Evolutionary conservation across 2,329 filamentous ascomycete genomes (phyloP).

Genomic region (Stagonosporopsis chrysanthemi): DNA sequence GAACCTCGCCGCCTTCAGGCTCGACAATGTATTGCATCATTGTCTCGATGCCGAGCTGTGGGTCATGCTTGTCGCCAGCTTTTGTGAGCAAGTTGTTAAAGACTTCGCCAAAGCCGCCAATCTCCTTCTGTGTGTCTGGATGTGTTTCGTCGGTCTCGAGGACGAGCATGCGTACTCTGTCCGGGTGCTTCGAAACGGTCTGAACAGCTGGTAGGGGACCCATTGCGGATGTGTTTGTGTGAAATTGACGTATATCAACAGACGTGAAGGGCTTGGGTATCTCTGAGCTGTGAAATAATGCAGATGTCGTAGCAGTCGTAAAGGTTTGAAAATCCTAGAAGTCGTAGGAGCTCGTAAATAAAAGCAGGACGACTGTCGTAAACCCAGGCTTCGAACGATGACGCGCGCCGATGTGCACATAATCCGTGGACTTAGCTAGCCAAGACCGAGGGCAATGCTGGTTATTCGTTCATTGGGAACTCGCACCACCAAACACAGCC

Average conservation of each 20-base stretch:
- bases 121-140: conserved; percentile 57
- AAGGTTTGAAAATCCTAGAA: background rate
- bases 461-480: conserved; percentile 1
- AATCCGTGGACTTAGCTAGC: conserved; percentile 3
- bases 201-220: conserved; percentile 33
- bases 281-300: background rate
- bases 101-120: conserved; percentile 64
- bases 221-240: conserved; percentile 26
- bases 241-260: background rate
- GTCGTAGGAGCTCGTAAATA: background rate
- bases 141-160: conserved; percentile 67
- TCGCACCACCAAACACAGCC: conserved; percentile 1
- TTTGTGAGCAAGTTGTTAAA: conserved; percentile 60
- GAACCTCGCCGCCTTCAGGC: conserved; percentile 50
- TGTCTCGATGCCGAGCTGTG: conserved; percentile 63
- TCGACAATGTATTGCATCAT: conserved; percentile 63
- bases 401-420: conserved; percentile 25
- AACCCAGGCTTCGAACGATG: conserved; percentile 18
- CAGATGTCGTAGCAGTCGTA: background rate
- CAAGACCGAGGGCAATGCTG: conserved; percentile 9
- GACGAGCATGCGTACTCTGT: conserved; percentile 58
- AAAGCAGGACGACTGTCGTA: conserved; percentile 1
- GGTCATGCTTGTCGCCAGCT: conserved; percentile 62
- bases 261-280: background rate
- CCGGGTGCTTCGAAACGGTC: conserved; percentile 34